Conservation (phyloP, 371 early-diverging fungal genomes). For the Mucor circinelloides region DNA sequence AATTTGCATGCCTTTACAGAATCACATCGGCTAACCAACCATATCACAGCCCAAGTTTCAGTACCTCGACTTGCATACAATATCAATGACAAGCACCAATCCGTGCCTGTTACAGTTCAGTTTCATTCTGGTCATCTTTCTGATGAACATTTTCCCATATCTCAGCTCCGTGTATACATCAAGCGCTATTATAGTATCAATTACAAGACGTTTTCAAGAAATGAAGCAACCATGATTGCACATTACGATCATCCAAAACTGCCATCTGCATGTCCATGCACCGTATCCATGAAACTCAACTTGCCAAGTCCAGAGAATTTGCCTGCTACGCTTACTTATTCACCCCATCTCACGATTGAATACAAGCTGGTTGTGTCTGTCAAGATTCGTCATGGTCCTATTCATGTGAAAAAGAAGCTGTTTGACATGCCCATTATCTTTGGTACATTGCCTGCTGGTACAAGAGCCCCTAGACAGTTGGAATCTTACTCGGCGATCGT, state of each 20-base stretch:
- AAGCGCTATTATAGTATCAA: conserved; percentile 29
- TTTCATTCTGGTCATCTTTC: conserved; percentile 2
- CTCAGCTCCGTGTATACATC: conserved; percentile 23
- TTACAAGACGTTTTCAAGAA: conserved; percentile 32
- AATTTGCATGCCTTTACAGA: conserved; percentile 11
- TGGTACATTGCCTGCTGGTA: conserved; percentile 29
- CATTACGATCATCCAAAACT: conserved; percentile 9
- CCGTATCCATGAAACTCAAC: conserved; percentile 10
- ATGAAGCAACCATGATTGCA: conserved; percentile 17
- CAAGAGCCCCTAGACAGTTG: conserved; percentile 25
- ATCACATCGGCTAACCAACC: conserved; percentile 8
- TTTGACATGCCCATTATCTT: conserved; percentile 25
- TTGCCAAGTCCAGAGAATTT: conserved; percentile 3
- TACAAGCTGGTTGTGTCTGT: conserved; percentile 21
- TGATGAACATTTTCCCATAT: conserved; percentile 5
- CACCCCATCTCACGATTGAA: conserved; percentile 19
- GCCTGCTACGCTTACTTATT: conserved; percentile 18
- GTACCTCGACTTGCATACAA: conserved; percentile 31
- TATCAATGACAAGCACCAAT: conserved; percentile 15
- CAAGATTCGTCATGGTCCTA: conserved; percentile 23
- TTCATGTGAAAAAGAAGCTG: conserved; percentile 25
- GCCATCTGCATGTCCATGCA: conserved; percentile 11
- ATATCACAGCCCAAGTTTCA: conserved; percentile 11
- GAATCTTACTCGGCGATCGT: conserved; percentile 18
- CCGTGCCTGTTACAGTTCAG: conserved; percentile 19